These are phyloP conservation scores for Triticum turgidum DNA, from an alignment of 176 grass and related monocot species.

Conservation along the genomic window DNA sequence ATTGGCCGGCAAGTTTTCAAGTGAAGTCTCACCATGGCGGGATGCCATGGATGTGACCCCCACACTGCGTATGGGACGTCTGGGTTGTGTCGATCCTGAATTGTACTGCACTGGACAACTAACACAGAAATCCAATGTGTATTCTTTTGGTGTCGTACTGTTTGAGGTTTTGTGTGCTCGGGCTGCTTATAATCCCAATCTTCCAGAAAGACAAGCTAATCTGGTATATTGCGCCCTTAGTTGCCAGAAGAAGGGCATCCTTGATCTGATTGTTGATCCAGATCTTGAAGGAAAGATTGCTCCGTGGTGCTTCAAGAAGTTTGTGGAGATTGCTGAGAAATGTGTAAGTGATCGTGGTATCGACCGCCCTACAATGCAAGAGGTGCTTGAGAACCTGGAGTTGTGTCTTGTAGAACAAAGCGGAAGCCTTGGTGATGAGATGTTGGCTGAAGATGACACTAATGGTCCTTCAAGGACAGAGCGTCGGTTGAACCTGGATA, in stretches of 20 bases:
- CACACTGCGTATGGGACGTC: not conserved
- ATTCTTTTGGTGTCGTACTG: not conserved
- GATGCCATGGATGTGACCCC: not conserved
- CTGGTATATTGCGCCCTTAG: not conserved
- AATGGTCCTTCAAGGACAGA: not conserved
- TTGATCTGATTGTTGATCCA: not conserved
- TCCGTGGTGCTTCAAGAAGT: not conserved
- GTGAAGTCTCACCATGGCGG: not conserved
- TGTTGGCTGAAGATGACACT: fast-evolving
- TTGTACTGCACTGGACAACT: not conserved
- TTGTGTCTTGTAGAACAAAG: not conserved
- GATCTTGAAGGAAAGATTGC: not conserved
- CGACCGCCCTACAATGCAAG: not conserved
- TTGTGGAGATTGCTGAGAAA: not conserved
- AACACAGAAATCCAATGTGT: not conserved
- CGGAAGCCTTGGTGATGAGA: not conserved
- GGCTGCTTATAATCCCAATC: not conserved
- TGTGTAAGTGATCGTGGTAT: not conserved
- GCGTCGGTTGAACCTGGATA: not conserved
- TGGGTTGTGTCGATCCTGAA: not conserved
- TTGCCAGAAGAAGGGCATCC: not conserved
- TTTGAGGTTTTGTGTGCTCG: not conserved
- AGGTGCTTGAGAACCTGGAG: not conserved
- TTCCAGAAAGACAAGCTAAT: not conserved
- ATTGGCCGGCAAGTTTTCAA: not conserved